Evolutionary conservation across 148 eudicot genomes (phyloP).

Genomic region (Amaranthus palmeri): DNA sequence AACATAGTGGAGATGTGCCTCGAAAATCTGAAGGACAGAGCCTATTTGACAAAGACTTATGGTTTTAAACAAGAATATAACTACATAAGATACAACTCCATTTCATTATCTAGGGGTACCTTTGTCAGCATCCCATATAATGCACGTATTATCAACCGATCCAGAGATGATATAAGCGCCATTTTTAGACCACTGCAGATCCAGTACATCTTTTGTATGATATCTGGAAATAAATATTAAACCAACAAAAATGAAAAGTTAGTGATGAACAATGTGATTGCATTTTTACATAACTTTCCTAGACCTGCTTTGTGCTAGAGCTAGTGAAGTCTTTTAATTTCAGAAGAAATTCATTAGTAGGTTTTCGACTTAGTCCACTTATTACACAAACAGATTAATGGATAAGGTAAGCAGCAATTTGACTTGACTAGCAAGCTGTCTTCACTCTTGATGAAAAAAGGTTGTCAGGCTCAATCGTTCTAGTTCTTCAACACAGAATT

Average conservation of each 20-base stretch:
- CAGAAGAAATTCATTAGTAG: not conserved
- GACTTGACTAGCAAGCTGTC: not conserved
- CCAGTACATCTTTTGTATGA: constrained; percentile 94
- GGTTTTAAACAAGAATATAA: constrained; percentile 1
- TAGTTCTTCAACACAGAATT: not conserved
- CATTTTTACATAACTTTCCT: not conserved
- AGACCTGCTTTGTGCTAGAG: not conserved
- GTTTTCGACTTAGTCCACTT: not conserved
- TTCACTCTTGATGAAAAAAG: not conserved
- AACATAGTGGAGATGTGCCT: constrained; percentile 91
- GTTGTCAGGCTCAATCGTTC: not conserved
- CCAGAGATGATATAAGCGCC: constrained; percentile 88
- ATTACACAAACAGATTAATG: not conserved
- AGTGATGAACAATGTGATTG: not conserved
- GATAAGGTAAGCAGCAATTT: not conserved
- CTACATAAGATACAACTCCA: not conserved
- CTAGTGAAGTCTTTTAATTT: not conserved
- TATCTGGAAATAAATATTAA: constrained; percentile 39
- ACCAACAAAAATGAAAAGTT: not conserved
- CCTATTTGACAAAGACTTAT: constrained; percentile 36
- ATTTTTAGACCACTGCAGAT: constrained; percentile 87
- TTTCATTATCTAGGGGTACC: constrained; percentile 33
- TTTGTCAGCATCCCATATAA: constrained; percentile 88
- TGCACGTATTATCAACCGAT: constrained; percentile 97
- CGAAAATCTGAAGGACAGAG: constrained; percentile 84